These are phyloP conservation scores for Saururus chinensis DNA, from an alignment of 164 flowering plant genomes.

Conservation along the genomic window DNA sequence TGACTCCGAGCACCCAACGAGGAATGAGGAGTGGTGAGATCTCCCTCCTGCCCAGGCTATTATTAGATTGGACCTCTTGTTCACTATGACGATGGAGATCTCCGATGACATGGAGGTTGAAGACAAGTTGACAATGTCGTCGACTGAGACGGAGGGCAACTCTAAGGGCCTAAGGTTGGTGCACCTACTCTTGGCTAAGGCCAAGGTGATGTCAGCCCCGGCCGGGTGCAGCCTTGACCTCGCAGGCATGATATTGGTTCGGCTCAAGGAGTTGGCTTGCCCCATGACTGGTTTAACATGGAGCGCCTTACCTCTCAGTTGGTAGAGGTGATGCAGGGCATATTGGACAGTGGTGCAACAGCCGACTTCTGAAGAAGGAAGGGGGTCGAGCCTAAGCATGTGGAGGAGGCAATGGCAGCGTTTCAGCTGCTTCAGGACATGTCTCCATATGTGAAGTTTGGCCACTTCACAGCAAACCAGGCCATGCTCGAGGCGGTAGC, in stretches of 20 bases:
- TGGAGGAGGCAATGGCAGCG: slow-evolving; percentile 46
- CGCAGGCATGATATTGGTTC: slow-evolving; percentile 85
- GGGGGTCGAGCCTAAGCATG: slow-evolving; percentile 2
- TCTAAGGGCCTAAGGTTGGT: slow-evolving; percentile 59
- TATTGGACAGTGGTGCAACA: slow-evolving; percentile 51
- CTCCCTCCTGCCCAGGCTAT: too few species aligned
- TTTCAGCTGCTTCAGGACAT: slow-evolving; percentile 69
- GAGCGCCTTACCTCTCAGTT: slow-evolving; percentile 71
- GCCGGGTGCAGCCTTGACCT: slow-evolving; percentile 43
- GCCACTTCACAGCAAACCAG: slow-evolving; percentile 83
- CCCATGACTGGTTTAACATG: slow-evolving; percentile 54
- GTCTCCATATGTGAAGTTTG: slow-evolving; percentile 80
- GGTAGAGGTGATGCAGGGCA: slow-evolving; percentile 44
- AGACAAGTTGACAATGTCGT: too few species aligned
- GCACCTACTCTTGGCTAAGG: slow-evolving; percentile 70
- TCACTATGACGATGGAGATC: slow-evolving; percentile 13
- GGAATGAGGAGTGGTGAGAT: too few species aligned
- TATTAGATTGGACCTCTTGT: slow-evolving; percentile 39
- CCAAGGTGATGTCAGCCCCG: slow-evolving; percentile 63
- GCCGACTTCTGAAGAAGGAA: slow-evolving; percentile 17
- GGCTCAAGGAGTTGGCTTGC: slow-evolving; percentile 81
- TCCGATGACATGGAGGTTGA: neutral
- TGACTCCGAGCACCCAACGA: too few species aligned
- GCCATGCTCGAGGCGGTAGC: slow-evolving; percentile 65
- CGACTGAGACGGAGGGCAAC: slow-evolving; percentile 17